These are phyloP conservation scores for Coemansia sp. DNA, from an alignment of 192 early-diverging fungal species.

Conservation along the genomic window DNA sequence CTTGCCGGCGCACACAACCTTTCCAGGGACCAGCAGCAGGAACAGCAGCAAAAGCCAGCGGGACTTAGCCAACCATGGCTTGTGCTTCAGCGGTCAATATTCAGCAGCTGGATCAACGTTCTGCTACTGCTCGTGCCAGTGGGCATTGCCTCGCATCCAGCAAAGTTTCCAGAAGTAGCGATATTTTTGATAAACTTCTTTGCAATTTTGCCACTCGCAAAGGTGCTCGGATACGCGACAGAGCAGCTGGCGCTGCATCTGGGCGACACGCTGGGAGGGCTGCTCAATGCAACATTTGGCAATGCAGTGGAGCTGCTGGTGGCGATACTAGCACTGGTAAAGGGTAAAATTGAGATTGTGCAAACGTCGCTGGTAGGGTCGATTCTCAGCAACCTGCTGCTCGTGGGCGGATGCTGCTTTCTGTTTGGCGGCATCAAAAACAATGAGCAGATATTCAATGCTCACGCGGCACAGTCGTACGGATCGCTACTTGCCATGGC, in stretches of 20 bases:
- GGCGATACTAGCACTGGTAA: constrained; percentile 74
- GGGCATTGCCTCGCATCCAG: constrained; percentile 62
- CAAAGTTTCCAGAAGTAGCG: constrained; percentile 65
- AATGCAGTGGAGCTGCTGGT: constrained; percentile 90
- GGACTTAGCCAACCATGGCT: constrained; percentile 44
- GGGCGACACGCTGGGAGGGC: constrained; percentile 73
- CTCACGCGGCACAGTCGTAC: constrained; percentile 73
- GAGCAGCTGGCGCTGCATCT: constrained; percentile 67
- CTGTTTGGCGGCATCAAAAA: constrained; percentile 78
- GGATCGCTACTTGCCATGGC: constrained; percentile 66
- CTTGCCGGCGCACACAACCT: background rate
- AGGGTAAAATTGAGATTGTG: constrained; percentile 79
- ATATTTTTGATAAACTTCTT: constrained; percentile 87
- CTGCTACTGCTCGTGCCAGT: constrained; percentile 78
- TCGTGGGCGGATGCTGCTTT: constrained; percentile 87
- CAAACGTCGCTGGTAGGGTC: constrained; percentile 88
- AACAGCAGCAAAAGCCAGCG: constrained; percentile 22
- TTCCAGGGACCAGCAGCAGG: background rate
- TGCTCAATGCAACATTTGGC: constrained; percentile 78
- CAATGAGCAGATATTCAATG: constrained; percentile 69
- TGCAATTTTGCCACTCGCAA: constrained; percentile 88
- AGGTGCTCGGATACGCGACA: constrained; percentile 72
- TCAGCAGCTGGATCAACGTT: constrained; percentile 67
- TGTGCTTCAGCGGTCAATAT: constrained; percentile 54
- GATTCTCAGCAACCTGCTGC: constrained; percentile 82